Conservation (phyloP, 1,284 basidiomycete genomes). For the Sporisorium graminicola region DNA sequence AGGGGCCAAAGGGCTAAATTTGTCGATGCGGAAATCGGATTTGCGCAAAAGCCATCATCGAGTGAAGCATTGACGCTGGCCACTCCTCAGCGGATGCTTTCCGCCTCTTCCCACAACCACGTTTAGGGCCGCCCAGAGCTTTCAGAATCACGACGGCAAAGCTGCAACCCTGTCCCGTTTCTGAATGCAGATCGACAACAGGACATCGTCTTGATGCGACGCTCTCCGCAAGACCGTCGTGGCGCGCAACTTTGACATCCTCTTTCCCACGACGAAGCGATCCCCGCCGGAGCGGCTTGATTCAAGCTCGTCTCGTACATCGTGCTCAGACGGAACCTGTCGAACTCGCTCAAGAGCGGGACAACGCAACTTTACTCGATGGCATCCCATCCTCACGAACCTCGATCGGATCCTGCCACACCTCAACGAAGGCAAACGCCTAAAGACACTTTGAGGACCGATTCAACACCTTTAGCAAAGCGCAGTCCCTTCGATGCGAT, state of each 20-base stretch:
- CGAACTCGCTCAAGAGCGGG: neutral
- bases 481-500: slow-evolving; percentile 14
- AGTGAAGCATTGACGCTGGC: neutral
- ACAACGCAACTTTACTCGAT: slow-evolving; percentile 5
- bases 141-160: neutral
- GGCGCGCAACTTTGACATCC: slow-evolving; percentile 5
- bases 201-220: slow-evolving; percentile 5
- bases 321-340: neutral
- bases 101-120: neutral
- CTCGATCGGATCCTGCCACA: neutral
- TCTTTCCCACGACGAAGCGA: neutral
- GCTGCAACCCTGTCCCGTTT: neutral
- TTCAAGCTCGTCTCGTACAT: neutral
- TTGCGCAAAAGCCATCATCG: neutral
- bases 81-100: neutral
- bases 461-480: neutral
- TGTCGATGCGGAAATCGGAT: slow-evolving; percentile 2
- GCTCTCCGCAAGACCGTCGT: slow-evolving; percentile 7
- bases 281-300: neutral
- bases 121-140: neutral
- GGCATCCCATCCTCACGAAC: slow-evolving; percentile 10
- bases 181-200: neutral
- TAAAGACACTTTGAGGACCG: neutral
- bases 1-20: slow-evolving; percentile 7
- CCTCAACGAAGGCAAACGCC: neutral